Evolutionary conservation across 2,329 filamentous ascomycete genomes (phyloP), one percentile per base, ranked within the genome.

Genomic region (Coleophoma eucalyptorum): DNA sequence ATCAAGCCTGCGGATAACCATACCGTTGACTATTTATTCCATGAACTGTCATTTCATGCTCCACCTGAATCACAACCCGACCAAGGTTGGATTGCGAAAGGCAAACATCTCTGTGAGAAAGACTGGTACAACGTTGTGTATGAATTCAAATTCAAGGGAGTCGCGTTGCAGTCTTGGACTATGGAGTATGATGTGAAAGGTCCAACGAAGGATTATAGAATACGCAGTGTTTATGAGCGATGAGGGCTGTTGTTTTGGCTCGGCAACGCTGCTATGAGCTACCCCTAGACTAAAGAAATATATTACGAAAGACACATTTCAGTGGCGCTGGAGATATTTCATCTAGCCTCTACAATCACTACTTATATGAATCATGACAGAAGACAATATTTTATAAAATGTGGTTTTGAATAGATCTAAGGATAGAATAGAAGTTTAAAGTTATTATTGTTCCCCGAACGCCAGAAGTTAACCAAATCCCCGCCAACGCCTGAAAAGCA

Each of bases 121-220:
- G 87, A 92, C 61, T 82, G 82, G 56, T 91, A 91, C 62, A 75
- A 87, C 50, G 84, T 87, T 38, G 71, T 74, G 42, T 90, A 90
- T 65, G 76, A 82, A 54, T 92, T 92, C 66, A 67, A 66, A 8
- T 87, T 84, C 58, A 65, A 73, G 44, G 81, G 79, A 12, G 72
- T 84, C 1, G 78, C 78, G 41, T 59, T 90, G 56, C 64, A 65
- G 48, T 67, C 73, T 21, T 89, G 85, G 80, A 76, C 67, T 31
- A 72, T 87, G 42, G 77, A 72, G 48, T 89, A 90, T 59, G 75
- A 73, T 1, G 87, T 90, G 2, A 80, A 78, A 21, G 88, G 87
- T 0, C 87, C 87, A 2, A 82, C 82, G 64, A 91, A 91, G 69
- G 83, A 90, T 61, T 91, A 91, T 62, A 79, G 71, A 0, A 83